Evolutionary conservation across 352 stramenopile genomes (phyloP), one percentile per base, ranked within the genome.

Genomic region (Globisporangium heterothallicum): DNA sequence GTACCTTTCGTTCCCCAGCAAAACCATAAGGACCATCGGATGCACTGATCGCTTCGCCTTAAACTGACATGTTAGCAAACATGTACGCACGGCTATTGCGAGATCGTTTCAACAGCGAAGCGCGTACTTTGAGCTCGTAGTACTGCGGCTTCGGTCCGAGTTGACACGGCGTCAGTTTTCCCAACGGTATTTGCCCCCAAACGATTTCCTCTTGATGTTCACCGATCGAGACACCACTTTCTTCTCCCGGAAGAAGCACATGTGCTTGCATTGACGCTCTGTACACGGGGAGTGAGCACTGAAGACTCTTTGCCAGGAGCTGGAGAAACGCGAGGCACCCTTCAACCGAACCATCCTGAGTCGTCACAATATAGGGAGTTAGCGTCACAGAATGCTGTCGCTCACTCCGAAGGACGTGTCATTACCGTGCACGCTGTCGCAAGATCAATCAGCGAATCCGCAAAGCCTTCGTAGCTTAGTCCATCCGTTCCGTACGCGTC

Each of bases 311-410:
- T 6, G 53, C 44, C 46, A 86, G 61, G 16, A 78, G 55, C 38
- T 66, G 62, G 10, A 86, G 42, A 35, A 82, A 86, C 46, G 76
- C 66, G 7, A 84, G 36, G 36, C 72, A 80, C 6, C 70, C 74
- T 27, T 52, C 53, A 2, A 64, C 54, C 12, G 63, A 64, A 3
- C 72, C 66, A 44, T 74, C 64, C 70, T 79, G 45, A 12, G 22
- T 6, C 13, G 21, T 16, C 19, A 4, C 29, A n/a, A 34, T 19
- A 5, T 0, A 4, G 16, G 62, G 1, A 52, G 36, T 27, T 51
- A 27, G 18, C 18, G 9, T n/a, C n/a, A n/a, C n/a, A n/a, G n/a
- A n/a, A n/a, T n/a, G n/a, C n/a, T n/a, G n/a, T 36, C 1, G 18
- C 16, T 34, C 19, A 49, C 41, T 14, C 53, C 18, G 13, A 24